phyloP scores from a whole-genome alignment of 208 protist species.

The Crithidia brevicula region DNA sequence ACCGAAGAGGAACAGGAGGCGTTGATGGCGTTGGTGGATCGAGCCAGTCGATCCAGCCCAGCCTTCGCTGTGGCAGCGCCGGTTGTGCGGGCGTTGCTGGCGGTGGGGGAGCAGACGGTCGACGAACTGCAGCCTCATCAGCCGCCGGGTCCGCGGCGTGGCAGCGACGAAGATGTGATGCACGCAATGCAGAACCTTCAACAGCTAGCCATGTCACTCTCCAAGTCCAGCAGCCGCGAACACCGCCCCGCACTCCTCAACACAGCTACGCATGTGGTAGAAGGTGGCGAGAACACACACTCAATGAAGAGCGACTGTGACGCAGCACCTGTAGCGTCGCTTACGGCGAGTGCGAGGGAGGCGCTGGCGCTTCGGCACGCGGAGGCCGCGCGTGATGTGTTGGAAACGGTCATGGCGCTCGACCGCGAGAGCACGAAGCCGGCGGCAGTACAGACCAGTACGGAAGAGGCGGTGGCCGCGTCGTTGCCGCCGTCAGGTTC shows the following conservation, averaged over 20 bases:
- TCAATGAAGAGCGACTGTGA: no score
- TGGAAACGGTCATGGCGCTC: slow-evolving; percentile 23
- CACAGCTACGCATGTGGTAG: no score
- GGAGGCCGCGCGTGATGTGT: slow-evolving; percentile 22
- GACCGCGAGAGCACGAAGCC: slow-evolving; percentile 14
- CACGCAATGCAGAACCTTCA: slow-evolving; percentile 16
- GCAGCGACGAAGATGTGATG: neutral
- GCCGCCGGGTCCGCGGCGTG: neutral
- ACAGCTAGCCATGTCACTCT: neutral
- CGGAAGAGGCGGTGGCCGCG: neutral
- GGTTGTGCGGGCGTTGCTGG: slow-evolving; percentile 35
- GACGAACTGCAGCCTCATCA: neutral
- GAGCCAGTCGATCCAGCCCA: slow-evolving; percentile 16
- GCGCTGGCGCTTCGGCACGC: neutral
- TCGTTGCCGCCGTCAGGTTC: no score
- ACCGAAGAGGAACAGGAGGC: slow-evolving; percentile 26
- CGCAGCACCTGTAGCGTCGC: neutral
- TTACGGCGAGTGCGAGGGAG: neutral
- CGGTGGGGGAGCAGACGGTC: neutral
- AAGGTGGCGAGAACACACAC: no score
- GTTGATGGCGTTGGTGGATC: slow-evolving; percentile 30
- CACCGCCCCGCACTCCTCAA: no score
- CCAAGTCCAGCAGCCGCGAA: neutral
- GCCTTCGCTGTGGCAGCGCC: slow-evolving; percentile 31
- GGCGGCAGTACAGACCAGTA: neutral